Evolutionary conservation across 176 grass and related monocot genomes (phyloP).

Genomic region (Oryza longistaminata): DNA sequence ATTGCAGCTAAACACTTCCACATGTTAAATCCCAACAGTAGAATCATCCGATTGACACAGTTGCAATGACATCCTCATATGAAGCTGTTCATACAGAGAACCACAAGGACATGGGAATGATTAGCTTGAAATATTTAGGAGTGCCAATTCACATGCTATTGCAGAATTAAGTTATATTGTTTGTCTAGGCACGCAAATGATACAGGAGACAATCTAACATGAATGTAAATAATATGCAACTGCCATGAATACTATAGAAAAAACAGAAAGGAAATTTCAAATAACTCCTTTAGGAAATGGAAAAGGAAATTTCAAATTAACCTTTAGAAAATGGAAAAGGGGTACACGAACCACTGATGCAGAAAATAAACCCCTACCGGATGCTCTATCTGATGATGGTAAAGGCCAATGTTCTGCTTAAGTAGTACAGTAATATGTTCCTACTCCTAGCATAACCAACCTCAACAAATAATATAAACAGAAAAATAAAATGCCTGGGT

Average conservation of each 20-base stretch:
- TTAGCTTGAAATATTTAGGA: not conserved
- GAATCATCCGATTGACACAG: not conserved
- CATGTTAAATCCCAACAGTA: not conserved
- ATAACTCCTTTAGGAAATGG: not conserved
- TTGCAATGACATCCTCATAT: not conserved
- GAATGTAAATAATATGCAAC: not conserved
- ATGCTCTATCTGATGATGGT: not conserved
- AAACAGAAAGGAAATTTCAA: not conserved
- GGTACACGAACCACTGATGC: not conserved
- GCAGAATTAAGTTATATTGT: not conserved
- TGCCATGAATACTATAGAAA: not conserved
- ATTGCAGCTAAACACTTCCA: not conserved
- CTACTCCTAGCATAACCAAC: not conserved
- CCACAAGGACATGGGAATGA: not conserved
- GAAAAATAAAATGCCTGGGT: not conserved
- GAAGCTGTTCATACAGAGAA: not conserved
- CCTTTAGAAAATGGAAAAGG: not conserved
- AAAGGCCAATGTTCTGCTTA: slow-evolving; percentile 12
- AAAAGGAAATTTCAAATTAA: not conserved
- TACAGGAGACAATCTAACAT: not conserved
- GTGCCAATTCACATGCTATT: not conserved
- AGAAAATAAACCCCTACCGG: not conserved
- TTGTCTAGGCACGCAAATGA: not conserved
- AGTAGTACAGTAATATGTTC: not conserved
- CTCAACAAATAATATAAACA: not conserved